Base-by-base conservation (phyloP, 1,139 yeast species). In the Candida albicans region DNA sequence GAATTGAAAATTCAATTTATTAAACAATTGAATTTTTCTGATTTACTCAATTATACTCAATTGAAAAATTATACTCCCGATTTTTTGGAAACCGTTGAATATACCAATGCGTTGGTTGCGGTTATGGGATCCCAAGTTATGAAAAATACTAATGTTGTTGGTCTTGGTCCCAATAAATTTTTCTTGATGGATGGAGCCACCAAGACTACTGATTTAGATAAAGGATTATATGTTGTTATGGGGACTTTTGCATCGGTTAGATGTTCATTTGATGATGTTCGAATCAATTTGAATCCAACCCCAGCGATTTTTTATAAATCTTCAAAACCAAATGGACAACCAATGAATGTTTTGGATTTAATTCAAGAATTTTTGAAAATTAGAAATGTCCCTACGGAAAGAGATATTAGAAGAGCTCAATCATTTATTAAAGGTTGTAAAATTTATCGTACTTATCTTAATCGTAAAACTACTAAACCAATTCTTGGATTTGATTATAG, bases 181-280 rank as follows among this genome's bases (percentile, higher is more conserved):
- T 49, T 49, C 35, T 35, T 49, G 13, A 42, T 46, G 32, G 50
- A 44, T 27, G 46, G 48, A 11, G 37, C 32, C 8, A 36, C 47
- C 2, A 42, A 44, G 27, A 11, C 30, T 9, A 37, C 44, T 24
- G 45, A 46, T n/a, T 44, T 49, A 29, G 50, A 42, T 33, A 39
- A 43, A 15, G 52, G 51, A 12, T 44, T 46, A 25, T 41, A 35
- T 39, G 30, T 49, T n/a, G 36, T 43, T 4, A 41, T 45, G 39
- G 52, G 52, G 12, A 49, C 52, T 5, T 48, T 49, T 46, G 50
- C 50, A 9, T 46, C 49, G 7, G 45, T 49, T 13, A 40, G 52
- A 39, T 40, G 46, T 37, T 46, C 51, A 3, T 49, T 48, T 37
- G 47, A 46, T 26, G 40, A 26, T n/a, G 40, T 49, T 15, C 41